Conservation (phyloP, 2,329 filamentous ascomycete genomes). For the Emydomyces testavorans region DNA sequence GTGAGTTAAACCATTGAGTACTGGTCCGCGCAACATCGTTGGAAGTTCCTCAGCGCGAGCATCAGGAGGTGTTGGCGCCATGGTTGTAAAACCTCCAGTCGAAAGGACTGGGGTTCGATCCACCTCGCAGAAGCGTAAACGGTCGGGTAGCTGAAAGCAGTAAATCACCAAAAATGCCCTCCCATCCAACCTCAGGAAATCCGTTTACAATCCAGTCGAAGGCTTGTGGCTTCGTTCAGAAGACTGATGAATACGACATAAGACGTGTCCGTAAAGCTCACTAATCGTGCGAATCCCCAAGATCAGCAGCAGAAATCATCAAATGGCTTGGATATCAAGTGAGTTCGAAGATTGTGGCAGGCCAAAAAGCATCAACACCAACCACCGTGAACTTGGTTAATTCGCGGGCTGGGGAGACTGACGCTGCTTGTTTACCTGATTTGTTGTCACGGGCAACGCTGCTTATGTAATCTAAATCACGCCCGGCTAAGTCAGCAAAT, state of each 20-base stretch:
- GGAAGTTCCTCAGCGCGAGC: not conserved
- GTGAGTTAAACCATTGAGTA: not conserved
- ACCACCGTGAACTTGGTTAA: not conserved
- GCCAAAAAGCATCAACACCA: too few species aligned
- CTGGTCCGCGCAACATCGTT: not conserved
- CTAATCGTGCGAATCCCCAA: too few species aligned
- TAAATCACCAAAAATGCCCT: not conserved
- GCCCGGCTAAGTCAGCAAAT: not conserved
- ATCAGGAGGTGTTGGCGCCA: conserved; percentile 2
- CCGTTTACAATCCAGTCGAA: not conserved
- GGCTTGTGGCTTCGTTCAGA: not conserved
- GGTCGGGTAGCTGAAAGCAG: not conserved
- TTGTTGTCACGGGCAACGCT: conserved; percentile 8
- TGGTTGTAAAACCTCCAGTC: not conserved
- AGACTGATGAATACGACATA: too few species aligned
- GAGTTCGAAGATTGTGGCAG: too few species aligned
- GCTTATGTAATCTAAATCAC: not conserved
- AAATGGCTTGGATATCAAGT: too few species aligned
- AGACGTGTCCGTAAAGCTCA: too few species aligned
- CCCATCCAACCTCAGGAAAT: not conserved
- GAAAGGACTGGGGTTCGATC: not conserved
- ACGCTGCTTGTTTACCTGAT: conserved; percentile 11
- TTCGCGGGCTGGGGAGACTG: conserved; percentile 10
- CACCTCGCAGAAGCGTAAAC: not conserved
- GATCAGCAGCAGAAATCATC: too few species aligned